A percentile compares a stretch with the other conserved stretches of the same genome.
Evolutionary conservation across 208 protist species (phyloP).

Genomic region (Crithidia bombi): DNA sequence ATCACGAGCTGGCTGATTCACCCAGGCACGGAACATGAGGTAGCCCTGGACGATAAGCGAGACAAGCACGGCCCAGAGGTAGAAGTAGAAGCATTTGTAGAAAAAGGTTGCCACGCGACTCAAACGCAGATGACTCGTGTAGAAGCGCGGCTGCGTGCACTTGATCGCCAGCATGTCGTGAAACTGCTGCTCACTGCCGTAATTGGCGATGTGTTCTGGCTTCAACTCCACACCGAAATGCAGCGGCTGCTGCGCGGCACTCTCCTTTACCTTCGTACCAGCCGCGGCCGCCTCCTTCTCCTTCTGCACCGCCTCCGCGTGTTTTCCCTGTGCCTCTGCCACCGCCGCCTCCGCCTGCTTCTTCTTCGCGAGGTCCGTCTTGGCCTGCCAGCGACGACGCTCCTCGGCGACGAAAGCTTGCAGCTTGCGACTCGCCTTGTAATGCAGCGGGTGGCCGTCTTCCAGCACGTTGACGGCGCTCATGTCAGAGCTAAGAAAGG

Average conservation of each 20-base stretch:
- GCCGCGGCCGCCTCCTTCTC: constrained; percentile 5
- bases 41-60: constrained; percentile 84
- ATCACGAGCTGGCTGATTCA: constrained; percentile 84
- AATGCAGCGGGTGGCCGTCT: constrained; percentile 90
- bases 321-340: constrained; percentile 25
- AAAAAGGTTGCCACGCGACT: constrained; percentile 53
- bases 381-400: constrained; percentile 49
- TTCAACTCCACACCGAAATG: constrained; percentile 28
- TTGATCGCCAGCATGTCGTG: constrained; percentile 84
- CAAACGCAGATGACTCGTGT: constrained; percentile 68
- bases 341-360: constrained; percentile 38
- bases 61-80: constrained; percentile 79
- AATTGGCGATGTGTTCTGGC: constrained; percentile 22
- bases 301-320: constrained; percentile 16
- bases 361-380: constrained; percentile 40
- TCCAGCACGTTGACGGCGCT: constrained; percentile 81
- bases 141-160: constrained; percentile 82
- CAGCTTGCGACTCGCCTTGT: constrained; percentile 75
- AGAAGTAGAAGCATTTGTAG: constrained; percentile 88
- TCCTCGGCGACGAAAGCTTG: constrained; percentile 75
- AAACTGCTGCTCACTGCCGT: constrained; percentile 80
- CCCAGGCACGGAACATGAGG: constrained; percentile 80
- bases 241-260: background rate
- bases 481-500: constrained; percentile 71
- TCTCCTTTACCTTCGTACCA: constrained; percentile 8